Evolutionary conservation across 2,329 filamentous ascomycete genomes (phyloP).

Genomic region (Fusarium mangiferae): DNA sequence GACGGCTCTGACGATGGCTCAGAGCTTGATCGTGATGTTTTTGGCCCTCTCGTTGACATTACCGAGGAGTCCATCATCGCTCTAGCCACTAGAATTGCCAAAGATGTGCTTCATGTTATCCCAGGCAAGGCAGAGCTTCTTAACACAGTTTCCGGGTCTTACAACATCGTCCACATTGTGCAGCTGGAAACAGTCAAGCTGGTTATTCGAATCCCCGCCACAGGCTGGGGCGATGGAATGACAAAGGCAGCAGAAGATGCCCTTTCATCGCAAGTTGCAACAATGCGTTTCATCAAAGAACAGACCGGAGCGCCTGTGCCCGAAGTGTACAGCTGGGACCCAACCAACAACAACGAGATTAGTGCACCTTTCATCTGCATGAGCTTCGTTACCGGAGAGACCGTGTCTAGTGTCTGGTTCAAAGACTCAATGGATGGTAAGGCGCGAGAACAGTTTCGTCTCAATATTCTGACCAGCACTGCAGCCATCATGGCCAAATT

Average conservation of each 20-base stretch:
- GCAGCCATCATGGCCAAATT: not conserved
- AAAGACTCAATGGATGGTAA: not conserved
- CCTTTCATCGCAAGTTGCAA: constrained; percentile 15
- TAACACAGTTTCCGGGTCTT: not conserved
- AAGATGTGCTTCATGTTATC: not conserved
- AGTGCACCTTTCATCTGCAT: not conserved
- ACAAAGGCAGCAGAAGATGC: constrained; percentile 16
- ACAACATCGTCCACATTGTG: constrained; percentile 6
- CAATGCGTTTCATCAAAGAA: constrained; percentile 9
- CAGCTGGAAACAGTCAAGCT: constrained; percentile 1
- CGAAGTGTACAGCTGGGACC: not conserved
- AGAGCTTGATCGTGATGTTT: not conserved
- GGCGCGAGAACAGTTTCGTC: not conserved
- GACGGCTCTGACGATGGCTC: not conserved
- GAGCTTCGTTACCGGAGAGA: not conserved
- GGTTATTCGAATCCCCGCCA: constrained; percentile 16
- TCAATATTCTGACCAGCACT: not conserved
- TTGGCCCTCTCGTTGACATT: not conserved
- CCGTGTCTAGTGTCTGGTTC: not conserved
- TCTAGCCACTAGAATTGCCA: not conserved
- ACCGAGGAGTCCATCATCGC: not conserved
- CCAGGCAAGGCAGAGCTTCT: not conserved
- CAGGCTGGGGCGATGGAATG: constrained; percentile 19
- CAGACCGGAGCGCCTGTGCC: not conserved
- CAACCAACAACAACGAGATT: constrained; percentile 4